Conservation (phyloP, 257 asterid species). For the Solanum clarkiae region DNA sequence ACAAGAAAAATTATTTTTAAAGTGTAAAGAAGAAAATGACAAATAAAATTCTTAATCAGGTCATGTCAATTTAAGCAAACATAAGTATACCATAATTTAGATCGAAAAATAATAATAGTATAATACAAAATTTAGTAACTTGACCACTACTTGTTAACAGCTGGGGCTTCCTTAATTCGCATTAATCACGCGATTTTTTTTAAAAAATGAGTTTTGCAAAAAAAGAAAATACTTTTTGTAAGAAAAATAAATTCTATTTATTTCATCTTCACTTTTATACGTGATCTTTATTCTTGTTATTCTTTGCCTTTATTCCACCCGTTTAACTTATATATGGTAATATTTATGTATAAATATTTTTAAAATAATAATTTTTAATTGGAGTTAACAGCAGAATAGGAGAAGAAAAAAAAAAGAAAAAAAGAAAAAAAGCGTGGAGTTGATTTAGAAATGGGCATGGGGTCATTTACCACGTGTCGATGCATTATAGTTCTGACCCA, state of each 20-base stretch:
- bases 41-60: neutral
- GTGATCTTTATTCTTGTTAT: no score
- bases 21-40: neutral
- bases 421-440: neutral
- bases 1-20: neutral
- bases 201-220: neutral
- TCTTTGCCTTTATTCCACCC: no score
- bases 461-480: neutral
- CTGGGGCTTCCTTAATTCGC: neutral
- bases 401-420: neutral
- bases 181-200: neutral
- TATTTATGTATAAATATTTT: neutral
- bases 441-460: neutral
- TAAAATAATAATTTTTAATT: neutral
- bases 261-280: no score
- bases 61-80: neutral
- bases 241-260: no score
- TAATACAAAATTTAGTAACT: neutral
- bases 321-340: neutral
- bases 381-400: neutral
- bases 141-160: neutral
- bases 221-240: neutral
- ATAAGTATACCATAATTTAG: neutral
- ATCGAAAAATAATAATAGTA: neutral
- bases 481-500: neutral